A percentile compares a stretch with the other conserved stretches of the same genome.
Conservation (phyloP, 352 stramenopile species). For the Phytophthora pinifolia region DNA sequence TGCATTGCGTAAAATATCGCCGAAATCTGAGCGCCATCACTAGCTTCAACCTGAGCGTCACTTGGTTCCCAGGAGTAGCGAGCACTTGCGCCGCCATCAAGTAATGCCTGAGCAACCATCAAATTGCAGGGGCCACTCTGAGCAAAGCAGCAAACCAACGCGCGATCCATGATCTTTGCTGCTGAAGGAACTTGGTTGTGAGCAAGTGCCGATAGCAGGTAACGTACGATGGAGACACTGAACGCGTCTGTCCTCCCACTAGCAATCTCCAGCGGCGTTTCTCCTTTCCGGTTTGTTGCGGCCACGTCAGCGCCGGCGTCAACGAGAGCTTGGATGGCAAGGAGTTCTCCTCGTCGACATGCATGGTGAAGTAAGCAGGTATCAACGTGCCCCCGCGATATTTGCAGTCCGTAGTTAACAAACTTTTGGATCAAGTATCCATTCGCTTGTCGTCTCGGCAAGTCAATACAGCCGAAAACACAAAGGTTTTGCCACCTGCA, state of each 20-base stretch:
- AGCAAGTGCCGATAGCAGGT: slow-evolving; percentile 22
- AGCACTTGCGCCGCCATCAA: slow-evolving; percentile 37
- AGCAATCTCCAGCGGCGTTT: slow-evolving; percentile 43
- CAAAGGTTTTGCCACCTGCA: slow-evolving; percentile 63
- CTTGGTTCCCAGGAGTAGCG: slow-evolving; percentile 25
- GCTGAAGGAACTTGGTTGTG: neutral
- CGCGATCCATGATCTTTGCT: slow-evolving; percentile 27
- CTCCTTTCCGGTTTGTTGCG: slow-evolving; percentile 26
- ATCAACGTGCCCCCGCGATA: slow-evolving; percentile 20
- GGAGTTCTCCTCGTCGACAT: slow-evolving; percentile 32
- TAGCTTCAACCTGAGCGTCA: slow-evolving; percentile 4
- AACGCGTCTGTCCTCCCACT: slow-evolving; percentile 42
- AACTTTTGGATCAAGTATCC: slow-evolving; percentile 53
- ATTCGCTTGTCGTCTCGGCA: slow-evolving; percentile 31
- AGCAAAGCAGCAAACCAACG: slow-evolving; percentile 43
- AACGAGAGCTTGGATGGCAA: slow-evolving; percentile 40
- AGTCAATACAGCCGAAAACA: slow-evolving; percentile 50
- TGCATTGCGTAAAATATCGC: slow-evolving; percentile 40
- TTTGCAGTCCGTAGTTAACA: slow-evolving; percentile 37
- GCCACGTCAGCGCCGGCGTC: slow-evolving; percentile 37
- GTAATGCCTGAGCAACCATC: slow-evolving; percentile 38
- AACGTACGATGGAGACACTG: slow-evolving; percentile 31
- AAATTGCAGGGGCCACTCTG: slow-evolving; percentile 41
- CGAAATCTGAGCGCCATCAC: slow-evolving; percentile 16
- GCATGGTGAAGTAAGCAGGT: slow-evolving; percentile 50